phyloP scores from a whole-genome alignment of 257 asterid species.

The Ballota nigra region DNA sequence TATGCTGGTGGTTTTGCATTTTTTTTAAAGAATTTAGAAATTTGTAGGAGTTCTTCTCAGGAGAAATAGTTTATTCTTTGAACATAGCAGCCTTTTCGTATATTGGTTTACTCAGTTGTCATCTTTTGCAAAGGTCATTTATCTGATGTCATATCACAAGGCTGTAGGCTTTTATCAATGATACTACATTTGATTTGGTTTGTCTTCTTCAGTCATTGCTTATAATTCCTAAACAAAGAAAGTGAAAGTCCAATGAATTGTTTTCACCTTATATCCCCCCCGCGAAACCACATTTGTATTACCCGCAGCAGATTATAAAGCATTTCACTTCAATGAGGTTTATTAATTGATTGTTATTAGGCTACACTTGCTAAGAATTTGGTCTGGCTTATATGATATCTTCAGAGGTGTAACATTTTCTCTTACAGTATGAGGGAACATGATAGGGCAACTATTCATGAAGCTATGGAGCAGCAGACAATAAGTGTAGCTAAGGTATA shows the following conservation, averaged over 20 bases:
- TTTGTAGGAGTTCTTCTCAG: background rate
- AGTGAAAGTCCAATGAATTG: background rate
- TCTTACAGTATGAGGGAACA: constrained; percentile 90
- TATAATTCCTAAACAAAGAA: constrained; percentile 1
- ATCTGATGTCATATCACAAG: background rate
- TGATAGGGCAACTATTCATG: constrained; percentile 96
- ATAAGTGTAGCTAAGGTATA: constrained; percentile 98
- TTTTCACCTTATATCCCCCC: background rate
- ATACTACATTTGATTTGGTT: background rate
- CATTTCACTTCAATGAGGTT: background rate
- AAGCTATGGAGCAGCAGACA: constrained; percentile 99
- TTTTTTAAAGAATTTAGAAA: constrained; percentile 3
- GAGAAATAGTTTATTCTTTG: background rate
- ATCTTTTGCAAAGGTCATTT: constrained; percentile 4
- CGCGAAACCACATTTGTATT: background rate
- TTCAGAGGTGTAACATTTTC: constrained; percentile 9
- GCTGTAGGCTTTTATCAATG: background rate
- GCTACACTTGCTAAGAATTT: background rate
- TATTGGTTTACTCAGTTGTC: background rate
- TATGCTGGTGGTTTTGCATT: constrained; percentile 18
- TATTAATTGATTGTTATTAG: constrained; percentile 8
- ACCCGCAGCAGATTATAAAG: background rate
- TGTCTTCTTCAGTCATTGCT: background rate
- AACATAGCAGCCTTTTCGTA: background rate
- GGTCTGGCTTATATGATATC: background rate